A percentile compares a stretch with the other conserved stretches of the same genome.
Conservation (phyloP, 1,284 basidiomycete genomes). For the Naganishia albida region DNA sequence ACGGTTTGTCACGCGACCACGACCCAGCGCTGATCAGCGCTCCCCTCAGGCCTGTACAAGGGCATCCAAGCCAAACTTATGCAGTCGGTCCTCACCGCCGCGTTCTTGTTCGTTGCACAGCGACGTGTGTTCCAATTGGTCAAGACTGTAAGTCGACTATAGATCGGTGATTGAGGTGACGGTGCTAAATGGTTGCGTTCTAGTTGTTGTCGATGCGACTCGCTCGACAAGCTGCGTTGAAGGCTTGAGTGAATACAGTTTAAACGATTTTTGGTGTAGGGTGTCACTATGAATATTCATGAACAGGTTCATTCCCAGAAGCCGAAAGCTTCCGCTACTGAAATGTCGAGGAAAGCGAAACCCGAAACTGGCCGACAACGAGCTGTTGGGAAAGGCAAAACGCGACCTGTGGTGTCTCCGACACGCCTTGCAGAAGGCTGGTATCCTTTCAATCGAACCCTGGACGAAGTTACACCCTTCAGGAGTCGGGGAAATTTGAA, state of each 20-base stretch:
- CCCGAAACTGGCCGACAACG: too few relatives aligned
- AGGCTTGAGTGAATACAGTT: background rate
- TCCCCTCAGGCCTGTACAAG: constrained; percentile 69
- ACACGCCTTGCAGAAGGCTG: background rate
- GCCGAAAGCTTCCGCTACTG: too few relatives aligned
- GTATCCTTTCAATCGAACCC: background rate
- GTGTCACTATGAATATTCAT: too few relatives aligned
- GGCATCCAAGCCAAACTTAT: constrained; percentile 80
- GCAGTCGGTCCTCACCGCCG: constrained; percentile 86
- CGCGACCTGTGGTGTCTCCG: too few relatives aligned
- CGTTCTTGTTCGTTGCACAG: constrained; percentile 83
- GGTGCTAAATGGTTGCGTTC: background rate
- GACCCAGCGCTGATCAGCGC: background rate
- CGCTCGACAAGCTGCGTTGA: constrained; percentile 3
- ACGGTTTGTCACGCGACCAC: background rate
- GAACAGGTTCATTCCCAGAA: too few relatives aligned
- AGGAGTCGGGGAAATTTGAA: too few relatives aligned
- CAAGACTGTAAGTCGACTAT: constrained; percentile 41
- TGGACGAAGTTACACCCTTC: too few relatives aligned
- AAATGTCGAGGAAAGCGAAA: too few relatives aligned
- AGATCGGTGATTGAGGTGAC: background rate
- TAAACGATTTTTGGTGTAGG: too few relatives aligned
- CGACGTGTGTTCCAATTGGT: constrained; percentile 60
- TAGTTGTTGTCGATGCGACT: constrained; percentile 10
- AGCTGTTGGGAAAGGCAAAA: too few relatives aligned